These are phyloP conservation scores for Myxozyma neglecta DNA, from an alignment of 805 yeast species.

Conservation along the genomic window DNA sequence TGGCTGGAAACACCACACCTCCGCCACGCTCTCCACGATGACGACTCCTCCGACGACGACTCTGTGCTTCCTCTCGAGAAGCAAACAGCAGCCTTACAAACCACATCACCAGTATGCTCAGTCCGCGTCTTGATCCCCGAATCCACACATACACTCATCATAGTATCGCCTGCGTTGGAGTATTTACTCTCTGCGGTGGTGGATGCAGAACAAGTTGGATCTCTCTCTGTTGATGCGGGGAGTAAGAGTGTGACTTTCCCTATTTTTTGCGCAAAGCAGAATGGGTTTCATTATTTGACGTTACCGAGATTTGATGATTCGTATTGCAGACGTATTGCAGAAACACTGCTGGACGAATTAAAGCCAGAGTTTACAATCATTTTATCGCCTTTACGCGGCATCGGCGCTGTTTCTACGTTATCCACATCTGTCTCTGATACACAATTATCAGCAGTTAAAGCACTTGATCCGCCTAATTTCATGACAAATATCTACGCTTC, in stretches of 20 bases:
- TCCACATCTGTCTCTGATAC: no score
- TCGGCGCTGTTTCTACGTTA: no score
- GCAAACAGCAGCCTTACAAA: conserved; percentile 3
- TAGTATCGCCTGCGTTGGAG: conserved; percentile 20
- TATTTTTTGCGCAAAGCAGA: no score
- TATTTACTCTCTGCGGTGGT: conserved; percentile 1
- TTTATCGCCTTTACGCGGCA: no score
- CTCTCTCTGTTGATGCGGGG: conserved; percentile 5
- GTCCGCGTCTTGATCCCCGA: not conserved
- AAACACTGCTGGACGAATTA: no score
- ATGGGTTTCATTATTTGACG: no score
- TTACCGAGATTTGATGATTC: no score
- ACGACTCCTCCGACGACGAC: conserved; percentile 36
- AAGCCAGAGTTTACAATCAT: no score
- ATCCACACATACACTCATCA: conserved; percentile 1
- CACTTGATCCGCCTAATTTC: no score
- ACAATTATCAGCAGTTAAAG: no score
- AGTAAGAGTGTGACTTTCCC: not conserved
- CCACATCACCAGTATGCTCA: not conserved
- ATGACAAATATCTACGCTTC: no score
- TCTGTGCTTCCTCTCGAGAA: not conserved
- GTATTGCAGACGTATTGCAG: no score
- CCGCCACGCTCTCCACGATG: conserved; percentile 48
- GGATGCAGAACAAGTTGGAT: conserved; percentile 14
- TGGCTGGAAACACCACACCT: conserved; percentile 45